phyloP scores from a whole-genome alignment of 75 land plant genomes.

The Pinus taeda region DNA sequence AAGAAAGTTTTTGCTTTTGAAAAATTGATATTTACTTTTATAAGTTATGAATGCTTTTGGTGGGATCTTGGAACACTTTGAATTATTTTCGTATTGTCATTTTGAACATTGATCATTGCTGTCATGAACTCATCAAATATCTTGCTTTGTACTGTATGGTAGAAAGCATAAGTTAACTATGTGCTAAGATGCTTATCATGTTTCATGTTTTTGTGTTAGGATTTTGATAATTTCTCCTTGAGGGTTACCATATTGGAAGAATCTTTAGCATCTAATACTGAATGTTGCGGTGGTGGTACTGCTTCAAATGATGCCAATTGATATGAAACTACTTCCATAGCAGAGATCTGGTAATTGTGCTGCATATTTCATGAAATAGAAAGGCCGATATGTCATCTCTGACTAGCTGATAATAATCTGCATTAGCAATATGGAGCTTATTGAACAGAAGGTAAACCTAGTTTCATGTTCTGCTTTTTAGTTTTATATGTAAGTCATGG shows the following conservation, averaged over 20 bases:
- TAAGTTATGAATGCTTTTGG: background rate
- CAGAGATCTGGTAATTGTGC: background rate
- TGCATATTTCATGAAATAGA: background rate
- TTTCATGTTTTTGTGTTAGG: background rate
- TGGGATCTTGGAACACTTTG: background rate
- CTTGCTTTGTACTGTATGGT: background rate
- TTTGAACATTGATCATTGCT: background rate
- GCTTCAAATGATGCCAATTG: background rate
- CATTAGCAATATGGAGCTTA: constrained; percentile 3
- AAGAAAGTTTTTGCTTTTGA: no score
- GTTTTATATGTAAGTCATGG: background rate
- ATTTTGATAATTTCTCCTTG: background rate
- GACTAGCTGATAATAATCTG: background rate
- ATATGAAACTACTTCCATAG: constrained; percentile 3
- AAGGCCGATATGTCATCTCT: background rate
- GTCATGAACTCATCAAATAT: background rate
- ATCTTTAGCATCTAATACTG: background rate
- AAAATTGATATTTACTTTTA: background rate
- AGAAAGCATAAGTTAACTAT: background rate
- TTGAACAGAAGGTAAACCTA: constrained; percentile 4
- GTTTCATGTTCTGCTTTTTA: background rate
- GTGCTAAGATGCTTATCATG: background rate
- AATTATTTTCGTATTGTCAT: background rate
- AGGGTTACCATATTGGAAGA: background rate
- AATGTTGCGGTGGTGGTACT: constrained; percentile 3